Evolutionary conservation across 805 yeast genomes (phyloP).

Genomic region (Barnettozyma vustinii): DNA sequence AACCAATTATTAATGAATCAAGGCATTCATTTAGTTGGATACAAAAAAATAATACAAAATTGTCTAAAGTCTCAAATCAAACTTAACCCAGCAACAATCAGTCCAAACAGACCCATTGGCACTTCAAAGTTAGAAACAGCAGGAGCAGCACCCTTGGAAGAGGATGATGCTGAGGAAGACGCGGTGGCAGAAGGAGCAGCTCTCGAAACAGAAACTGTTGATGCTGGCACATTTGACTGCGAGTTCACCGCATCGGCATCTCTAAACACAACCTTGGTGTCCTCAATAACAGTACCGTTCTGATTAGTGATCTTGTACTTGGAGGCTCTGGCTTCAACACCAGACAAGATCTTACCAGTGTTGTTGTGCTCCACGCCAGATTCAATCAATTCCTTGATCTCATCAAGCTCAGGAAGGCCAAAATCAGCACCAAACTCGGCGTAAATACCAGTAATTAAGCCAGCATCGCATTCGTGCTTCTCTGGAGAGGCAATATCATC

Average conservation of each 20-base stretch:
- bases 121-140: constrained; percentile 1
- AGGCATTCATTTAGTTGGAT: background rate
- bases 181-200: constrained; percentile 18
- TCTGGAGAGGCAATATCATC: constrained; percentile 29
- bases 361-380: constrained; percentile 44
- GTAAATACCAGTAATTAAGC: constrained; percentile 31
- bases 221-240: constrained; percentile 21
- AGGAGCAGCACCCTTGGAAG: constrained; percentile 11
- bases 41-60: background rate
- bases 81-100: constrained; percentile 1
- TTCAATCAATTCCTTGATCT: constrained; percentile 36
- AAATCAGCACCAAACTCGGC: constrained; percentile 42
- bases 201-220: constrained; percentile 7
- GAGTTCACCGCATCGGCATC: constrained; percentile 33
- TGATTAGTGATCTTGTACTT: constrained; percentile 36
- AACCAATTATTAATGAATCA: no score
- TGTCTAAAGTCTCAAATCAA: background rate
- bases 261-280: constrained; percentile 34
- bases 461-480: constrained; percentile 36
- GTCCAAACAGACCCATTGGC: constrained; percentile 7
- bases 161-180: constrained; percentile 15
- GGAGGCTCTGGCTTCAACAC: constrained; percentile 32
- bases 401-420: constrained; percentile 42
- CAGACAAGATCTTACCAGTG: constrained; percentile 38
- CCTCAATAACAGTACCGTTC: constrained; percentile 28